Evolutionary conservation across 78 protist genomes (phyloP), one percentile per base, ranked within the genome.

Genomic region (Polysphondylium violaceum): DNA sequence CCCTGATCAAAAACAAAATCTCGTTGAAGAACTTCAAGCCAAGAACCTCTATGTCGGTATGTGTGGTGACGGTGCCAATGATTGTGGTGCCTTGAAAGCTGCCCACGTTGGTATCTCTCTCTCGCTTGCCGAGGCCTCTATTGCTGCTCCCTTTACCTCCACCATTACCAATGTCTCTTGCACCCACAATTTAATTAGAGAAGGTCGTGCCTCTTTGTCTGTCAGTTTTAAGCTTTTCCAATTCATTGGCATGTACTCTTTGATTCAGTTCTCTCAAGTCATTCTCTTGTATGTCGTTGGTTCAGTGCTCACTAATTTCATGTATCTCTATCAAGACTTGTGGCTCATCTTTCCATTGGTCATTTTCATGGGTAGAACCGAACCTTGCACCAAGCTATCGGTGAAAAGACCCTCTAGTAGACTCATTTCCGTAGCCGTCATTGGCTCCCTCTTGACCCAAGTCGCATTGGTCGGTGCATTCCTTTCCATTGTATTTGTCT

Each of bases 21-120:
- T 93, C 19, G 72, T 93, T 35, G 36, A 43, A 17, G 76, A 69
- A 16, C 87, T 97, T 43, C 92, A 96, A 36, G 21, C 0, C 16
- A 12, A 0, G 12, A 97, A 97, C 5, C 55, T 56, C 38, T 4
- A 23, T 33, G 95, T 98, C 33, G 97, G 98, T 59, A 99, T 99
- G 99, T 98, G 99, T 53, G 99, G 99, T n/a, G 99, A 99, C 83
- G 99, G 99, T 71, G 97, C 99, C 3, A 99, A 99, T 87, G 99
- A 99, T 72, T 99, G 99, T 29, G 99, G 99, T n/a, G 99, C 99
- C 3, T 96, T 99, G 50, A 98, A 98, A 81, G 97, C 95, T 40
- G 98, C 99, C 0, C 96, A 95, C 40, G 99, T 99, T 43, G 99
- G 99, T 19, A 60, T 90, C 21, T 93, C 93, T 65, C 96, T 21